Conservation (phyloP, 495 filamentous ascomycete genomes). For the Pyrenula aspistea region DNA sequence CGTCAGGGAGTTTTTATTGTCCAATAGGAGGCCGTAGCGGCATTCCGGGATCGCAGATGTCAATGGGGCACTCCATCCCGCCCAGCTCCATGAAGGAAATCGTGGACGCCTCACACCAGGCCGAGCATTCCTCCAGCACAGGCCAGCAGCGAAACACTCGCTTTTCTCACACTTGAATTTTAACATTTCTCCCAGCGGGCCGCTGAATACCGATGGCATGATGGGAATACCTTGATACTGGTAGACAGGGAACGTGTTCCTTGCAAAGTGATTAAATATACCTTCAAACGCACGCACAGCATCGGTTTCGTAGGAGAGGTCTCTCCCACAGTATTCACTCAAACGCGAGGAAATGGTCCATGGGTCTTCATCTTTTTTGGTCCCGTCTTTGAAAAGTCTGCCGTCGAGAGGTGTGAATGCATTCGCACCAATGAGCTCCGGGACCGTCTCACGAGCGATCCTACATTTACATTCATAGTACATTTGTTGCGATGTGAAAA, state of each 20-base stretch:
- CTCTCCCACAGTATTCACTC: neutral
- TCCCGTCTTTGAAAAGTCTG: too few species aligned
- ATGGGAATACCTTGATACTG: neutral
- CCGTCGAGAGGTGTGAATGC: too few species aligned
- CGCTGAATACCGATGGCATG: neutral
- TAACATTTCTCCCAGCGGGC: neutral
- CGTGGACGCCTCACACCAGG: neutral
- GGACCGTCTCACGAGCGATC: neutral
- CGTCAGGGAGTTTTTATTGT: neutral
- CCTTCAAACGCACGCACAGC: neutral
- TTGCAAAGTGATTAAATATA: neutral
- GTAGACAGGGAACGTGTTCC: neutral
- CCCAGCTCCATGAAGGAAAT: neutral
- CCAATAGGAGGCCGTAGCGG: neutral
- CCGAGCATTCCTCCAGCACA: neutral
- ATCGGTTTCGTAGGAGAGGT: neutral
- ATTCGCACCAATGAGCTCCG: too few species aligned
- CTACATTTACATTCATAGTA: conserved; percentile 22
- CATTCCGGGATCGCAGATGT: too few species aligned
- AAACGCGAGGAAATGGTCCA: neutral
- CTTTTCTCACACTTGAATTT: neutral
- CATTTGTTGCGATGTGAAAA: conserved; percentile 19
- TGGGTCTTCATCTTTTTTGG: neutral
- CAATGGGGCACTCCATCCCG: neutral
- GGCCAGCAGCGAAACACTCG: neutral